Evolutionary conservation across 1,284 basidiomycete genomes (phyloP).

Genomic region (Agaricales sp.): DNA sequence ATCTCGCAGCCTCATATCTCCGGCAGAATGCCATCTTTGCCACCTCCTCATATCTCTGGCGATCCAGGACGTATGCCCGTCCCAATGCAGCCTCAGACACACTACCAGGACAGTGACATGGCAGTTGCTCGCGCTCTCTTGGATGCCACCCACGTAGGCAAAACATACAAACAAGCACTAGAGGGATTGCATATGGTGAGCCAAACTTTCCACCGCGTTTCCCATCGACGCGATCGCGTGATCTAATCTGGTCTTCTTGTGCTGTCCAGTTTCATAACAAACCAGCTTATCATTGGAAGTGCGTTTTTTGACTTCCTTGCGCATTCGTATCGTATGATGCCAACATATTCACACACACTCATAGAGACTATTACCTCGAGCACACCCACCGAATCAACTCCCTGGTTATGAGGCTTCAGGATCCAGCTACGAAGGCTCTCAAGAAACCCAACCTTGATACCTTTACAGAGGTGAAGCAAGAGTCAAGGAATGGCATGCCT

Average conservation of each 20-base stretch:
- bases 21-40: background rate
- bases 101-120: background rate
- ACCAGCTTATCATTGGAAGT: constrained; percentile 16
- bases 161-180: background rate
- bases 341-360: constrained; percentile 30
- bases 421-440: constrained; percentile 9
- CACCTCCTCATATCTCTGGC: background rate
- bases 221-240: background rate
- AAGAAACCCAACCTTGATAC: constrained; percentile 1
- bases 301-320: constrained; percentile 28
- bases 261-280: constrained; percentile 9
- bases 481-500: background rate
- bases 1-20: constrained; percentile 13
- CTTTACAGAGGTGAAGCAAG: background rate
- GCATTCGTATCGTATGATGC: constrained; percentile 7
- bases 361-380: constrained; percentile 69
- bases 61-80: background rate
- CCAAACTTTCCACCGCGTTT: background rate
- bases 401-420: constrained; percentile 25
- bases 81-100: background rate
- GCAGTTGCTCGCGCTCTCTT: background rate
- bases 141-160: background rate
- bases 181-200: background rate
- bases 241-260: constrained; percentile 2
- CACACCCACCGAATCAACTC: constrained; percentile 46